These are phyloP conservation scores for Salinomyces thailandicus DNA, from an alignment of 2,329 filamentous ascomycete species.

Conservation along the genomic window DNA sequence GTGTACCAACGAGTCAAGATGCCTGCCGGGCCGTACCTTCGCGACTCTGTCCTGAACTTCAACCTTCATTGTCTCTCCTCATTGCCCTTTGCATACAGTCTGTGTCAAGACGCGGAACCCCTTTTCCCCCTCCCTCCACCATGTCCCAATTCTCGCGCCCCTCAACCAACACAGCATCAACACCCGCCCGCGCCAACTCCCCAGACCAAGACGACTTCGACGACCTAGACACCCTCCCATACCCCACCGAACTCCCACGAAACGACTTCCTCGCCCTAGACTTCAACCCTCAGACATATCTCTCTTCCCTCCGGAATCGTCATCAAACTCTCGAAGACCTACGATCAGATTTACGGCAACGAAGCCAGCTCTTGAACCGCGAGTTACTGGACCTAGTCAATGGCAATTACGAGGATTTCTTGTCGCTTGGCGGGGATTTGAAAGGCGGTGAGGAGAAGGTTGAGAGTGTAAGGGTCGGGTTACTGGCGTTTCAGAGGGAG, in stretches of 20 bases:
- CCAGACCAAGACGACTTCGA: slow-evolving; percentile 36
- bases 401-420: slow-evolving; percentile 83
- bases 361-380: slow-evolving; percentile 66
- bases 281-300: slow-evolving; percentile 73
- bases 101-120: too few relatives aligned
- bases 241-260: slow-evolving; percentile 74
- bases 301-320: slow-evolving; percentile 71
- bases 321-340: slow-evolving; percentile 96
- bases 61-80: too few relatives aligned
- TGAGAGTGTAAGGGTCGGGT: slow-evolving; percentile 76
- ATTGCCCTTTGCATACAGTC: too few relatives aligned
- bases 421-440: slow-evolving; percentile 70
- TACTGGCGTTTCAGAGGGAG: slow-evolving; percentile 76
- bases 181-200: slow-evolving; percentile 22
- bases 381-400: slow-evolving; percentile 94
- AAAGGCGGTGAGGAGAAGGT: slow-evolving; percentile 83
- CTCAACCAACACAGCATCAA: neutral
- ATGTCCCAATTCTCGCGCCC: slow-evolving; percentile 3
- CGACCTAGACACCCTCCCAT: slow-evolving; percentile 60
- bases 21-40: neutral
- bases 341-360: slow-evolving; percentile 70
- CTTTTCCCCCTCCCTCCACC: too few relatives aligned
- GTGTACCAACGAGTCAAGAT: neutral
- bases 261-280: slow-evolving; percentile 65
- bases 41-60: neutral